Evolutionary conservation across 305 asterid species (phyloP).

Genomic region (Fraxinus velutina): DNA sequence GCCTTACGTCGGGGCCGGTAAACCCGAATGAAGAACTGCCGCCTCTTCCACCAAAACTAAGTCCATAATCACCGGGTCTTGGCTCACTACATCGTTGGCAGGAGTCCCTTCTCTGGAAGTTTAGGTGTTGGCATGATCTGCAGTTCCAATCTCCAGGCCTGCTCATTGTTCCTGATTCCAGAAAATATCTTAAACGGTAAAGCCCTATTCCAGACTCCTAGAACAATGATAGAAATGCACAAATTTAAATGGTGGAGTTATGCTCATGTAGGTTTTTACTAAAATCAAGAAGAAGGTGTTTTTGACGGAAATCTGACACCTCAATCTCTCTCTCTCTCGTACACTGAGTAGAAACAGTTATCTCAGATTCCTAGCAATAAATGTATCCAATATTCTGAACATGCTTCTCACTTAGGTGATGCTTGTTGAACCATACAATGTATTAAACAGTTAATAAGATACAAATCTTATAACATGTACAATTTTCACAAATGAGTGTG

Average conservation of each 20-base stretch:
- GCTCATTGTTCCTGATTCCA: conserved; percentile 48
- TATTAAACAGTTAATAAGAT: neutral
- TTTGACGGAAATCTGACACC: neutral
- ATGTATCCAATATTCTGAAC: neutral
- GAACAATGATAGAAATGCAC: neutral
- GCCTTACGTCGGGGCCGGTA: conserved; percentile 94
- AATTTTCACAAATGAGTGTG: neutral
- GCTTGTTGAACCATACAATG: neutral
- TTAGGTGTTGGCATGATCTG: conserved; percentile 90
- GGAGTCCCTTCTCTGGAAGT: conserved; percentile 85
- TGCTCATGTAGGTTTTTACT: neutral
- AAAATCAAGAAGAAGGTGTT: neutral
- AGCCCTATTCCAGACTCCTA: neutral
- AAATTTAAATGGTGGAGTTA: neutral
- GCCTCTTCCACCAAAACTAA: conserved; percentile 43
- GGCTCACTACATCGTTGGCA: conserved; percentile 96
- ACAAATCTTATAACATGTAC: neutral
- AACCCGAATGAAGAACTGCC: conserved; percentile 39
- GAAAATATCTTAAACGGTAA: neutral
- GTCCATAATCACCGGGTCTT: conserved; percentile 50
- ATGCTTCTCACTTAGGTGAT: neutral
- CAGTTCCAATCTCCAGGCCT: conserved; percentile 99
- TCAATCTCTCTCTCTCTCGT: neutral
- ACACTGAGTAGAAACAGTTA: neutral
- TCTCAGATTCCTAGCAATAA: neutral